Evolutionary conservation across 2,329 filamentous ascomycete species (phyloP).

Genomic region (Hypoxylon sp.): DNA sequence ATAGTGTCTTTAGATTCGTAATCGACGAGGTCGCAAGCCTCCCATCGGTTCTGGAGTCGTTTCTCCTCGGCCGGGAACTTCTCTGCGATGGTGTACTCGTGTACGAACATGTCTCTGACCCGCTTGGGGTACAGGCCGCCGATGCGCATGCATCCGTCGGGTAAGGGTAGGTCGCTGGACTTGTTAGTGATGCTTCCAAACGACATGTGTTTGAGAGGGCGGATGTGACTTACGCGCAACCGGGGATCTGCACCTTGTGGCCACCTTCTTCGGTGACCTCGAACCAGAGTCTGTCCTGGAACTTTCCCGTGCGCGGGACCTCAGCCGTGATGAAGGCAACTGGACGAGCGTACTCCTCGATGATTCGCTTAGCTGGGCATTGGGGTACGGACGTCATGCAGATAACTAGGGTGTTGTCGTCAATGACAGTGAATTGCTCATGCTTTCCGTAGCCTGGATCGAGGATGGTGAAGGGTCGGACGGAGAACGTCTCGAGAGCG

Average conservation of each 20-base stretch:
- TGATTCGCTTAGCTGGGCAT: conserved; percentile 31
- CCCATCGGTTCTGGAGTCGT: neutral
- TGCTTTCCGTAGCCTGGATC: conserved; percentile 31
- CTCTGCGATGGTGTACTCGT: conserved; percentile 29
- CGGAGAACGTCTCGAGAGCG: conserved; percentile 24
- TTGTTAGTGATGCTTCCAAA: neutral
- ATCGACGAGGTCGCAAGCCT: conserved; percentile 22
- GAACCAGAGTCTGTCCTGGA: conserved; percentile 36
- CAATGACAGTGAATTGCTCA: conserved; percentile 35
- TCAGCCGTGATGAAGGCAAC: conserved; percentile 30
- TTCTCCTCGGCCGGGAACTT: conserved; percentile 30
- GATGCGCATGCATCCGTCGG: neutral
- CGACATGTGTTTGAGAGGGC: no score
- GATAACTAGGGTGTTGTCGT: conserved; percentile 34
- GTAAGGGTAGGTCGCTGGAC: conserved; percentile 19
- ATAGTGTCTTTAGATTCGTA: neutral
- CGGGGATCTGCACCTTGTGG: conserved; percentile 30
- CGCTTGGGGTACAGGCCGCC: conserved; percentile 21
- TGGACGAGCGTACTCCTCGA: conserved; percentile 36
- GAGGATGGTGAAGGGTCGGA: conserved; percentile 30
- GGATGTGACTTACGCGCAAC: conserved; percentile 27
- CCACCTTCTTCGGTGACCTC: conserved; percentile 31
- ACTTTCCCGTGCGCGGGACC: conserved; percentile 12
- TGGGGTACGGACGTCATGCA: conserved; percentile 16
- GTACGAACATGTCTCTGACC: conserved; percentile 36